Evolutionary conservation across 2,329 filamentous ascomycete species (phyloP), one percentile per base, ranked within the genome.

Genomic region (Simplicillium aogashimaense): DNA sequence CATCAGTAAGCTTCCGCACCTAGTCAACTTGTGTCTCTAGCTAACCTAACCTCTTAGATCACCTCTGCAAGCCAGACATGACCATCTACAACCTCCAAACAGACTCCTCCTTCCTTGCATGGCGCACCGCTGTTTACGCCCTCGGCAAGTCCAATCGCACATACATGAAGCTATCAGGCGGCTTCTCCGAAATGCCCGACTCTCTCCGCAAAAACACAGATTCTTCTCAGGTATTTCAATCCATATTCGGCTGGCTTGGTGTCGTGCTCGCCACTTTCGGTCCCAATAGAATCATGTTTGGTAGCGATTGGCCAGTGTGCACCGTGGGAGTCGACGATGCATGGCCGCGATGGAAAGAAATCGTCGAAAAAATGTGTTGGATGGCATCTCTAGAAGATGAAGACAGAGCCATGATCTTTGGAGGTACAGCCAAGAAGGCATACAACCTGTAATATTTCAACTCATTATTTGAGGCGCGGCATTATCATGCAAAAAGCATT

Each of bases 151-250:
- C 75, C 55, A 64, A 69, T 37, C 72, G 69, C 38, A 78, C 81
- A n/a, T 94, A 83, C 65, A 85, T 95, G 74, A 95, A 95, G 66
- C 74, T 95, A n/a, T 90, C 84, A 0, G 90, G 90, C 7, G 76
- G 72, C 36, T 89, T 95, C 59, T 79, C 83, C 14, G 86, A 95
- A 63, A 79, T 95, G 61, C 72, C 78, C 3, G 67, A 69, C 36
- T 59, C 66, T 10, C 63, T 80, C 47, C 67, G 66, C 50, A 12
- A 13, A 15, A 13, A 12, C 13, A 57, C 54, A 17, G 64, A 69
- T 18, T 56, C 70, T 29, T 64, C 73, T 42, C 69, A 75, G 29
- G 72, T 87, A 42, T 78, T 86, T 47, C 65, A 73, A 45, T 70
- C 71, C 32, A 68, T 85, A 15, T 68, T 73, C 43, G 80, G 81